Evolutionary conservation across 495 filamentous ascomycete genomes (phyloP).

Genomic region (Penicillium alfredii): DNA sequence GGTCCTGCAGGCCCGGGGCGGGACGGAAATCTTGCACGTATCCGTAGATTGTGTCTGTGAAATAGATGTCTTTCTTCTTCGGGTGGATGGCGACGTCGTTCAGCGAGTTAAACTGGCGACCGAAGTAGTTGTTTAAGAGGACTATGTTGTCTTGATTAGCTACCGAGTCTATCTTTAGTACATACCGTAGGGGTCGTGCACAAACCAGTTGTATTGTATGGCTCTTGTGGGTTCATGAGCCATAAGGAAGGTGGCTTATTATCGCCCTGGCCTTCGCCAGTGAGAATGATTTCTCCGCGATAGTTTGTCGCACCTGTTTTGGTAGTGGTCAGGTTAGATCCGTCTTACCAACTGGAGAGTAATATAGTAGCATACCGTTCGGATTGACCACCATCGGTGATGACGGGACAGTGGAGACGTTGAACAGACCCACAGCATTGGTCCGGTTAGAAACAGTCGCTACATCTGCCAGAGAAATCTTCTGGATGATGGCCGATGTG

Average conservation of each 20-base stretch:
- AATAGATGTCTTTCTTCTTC: slow-evolving; percentile 42
- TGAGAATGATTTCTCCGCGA: slow-evolving; percentile 38
- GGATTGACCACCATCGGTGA: slow-evolving; percentile 41
- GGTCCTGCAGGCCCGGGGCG: slow-evolving; percentile 24
- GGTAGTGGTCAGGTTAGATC: no score
- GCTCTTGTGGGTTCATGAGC: slow-evolving; percentile 40
- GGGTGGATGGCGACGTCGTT: slow-evolving; percentile 29
- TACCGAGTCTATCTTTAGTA: not conserved
- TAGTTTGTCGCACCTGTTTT: slow-evolving; percentile 43
- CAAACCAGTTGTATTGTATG: slow-evolving; percentile 46
- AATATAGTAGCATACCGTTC: slow-evolving; percentile 33
- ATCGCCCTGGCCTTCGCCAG: slow-evolving; percentile 45
- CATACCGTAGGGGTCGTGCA: not conserved
- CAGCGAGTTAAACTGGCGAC: slow-evolving; percentile 26
- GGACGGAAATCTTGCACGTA: slow-evolving; percentile 31
- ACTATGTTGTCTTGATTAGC: slow-evolving; percentile 5
- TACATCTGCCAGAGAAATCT: slow-evolving; percentile 40
- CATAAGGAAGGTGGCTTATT: slow-evolving; percentile 34
- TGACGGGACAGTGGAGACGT: slow-evolving; percentile 29
- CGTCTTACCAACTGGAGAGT: no score
- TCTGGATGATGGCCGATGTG: slow-evolving; percentile 46
- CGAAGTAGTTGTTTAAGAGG: slow-evolving; percentile 33
- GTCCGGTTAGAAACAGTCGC: slow-evolving; percentile 30
- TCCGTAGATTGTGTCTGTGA: slow-evolving; percentile 37
- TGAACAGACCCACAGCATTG: slow-evolving; percentile 37